phyloP scores from a whole-genome alignment of 495 filamentous ascomycete genomes.

The Hypoxylon intermedium region DNA sequence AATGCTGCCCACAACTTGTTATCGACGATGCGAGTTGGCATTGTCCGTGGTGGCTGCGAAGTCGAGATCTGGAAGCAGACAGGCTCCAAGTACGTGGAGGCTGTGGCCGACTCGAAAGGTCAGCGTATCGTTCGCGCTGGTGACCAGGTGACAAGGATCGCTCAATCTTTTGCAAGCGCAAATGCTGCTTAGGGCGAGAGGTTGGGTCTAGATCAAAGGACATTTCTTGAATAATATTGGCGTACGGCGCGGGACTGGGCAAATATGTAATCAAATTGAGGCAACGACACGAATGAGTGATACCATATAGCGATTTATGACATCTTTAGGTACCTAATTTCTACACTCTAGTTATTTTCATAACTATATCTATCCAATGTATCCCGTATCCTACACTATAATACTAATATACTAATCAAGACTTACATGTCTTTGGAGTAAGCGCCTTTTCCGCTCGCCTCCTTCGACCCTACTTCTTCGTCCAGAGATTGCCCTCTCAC shows the following conservation, averaged over 20 bases:
- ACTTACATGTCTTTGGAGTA: constrained; percentile 13
- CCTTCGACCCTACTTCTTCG: constrained; percentile 30
- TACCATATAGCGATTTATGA: too few species aligned
- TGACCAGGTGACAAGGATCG: constrained; percentile 84
- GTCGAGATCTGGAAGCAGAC: constrained; percentile 99
- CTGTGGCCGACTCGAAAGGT: too few species aligned
- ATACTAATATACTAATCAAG: not conserved
- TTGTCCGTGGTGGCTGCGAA: constrained; percentile 93
- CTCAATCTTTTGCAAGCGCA: constrained; percentile 72
- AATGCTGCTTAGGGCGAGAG: constrained; percentile 67
- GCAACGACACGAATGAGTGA: too few species aligned
- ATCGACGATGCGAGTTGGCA: constrained; percentile 94
- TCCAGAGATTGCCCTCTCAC: constrained; percentile 35
- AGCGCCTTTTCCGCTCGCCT: constrained; percentile 17
- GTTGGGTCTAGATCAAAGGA: too few species aligned
- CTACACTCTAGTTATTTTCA: too few species aligned
- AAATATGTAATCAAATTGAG: too few species aligned
- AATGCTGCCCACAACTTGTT: constrained; percentile 98
- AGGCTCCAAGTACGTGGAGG: constrained; percentile 67
- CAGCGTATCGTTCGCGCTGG: constrained; percentile 67
- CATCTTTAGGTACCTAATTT: too few species aligned
- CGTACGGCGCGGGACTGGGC: too few species aligned
- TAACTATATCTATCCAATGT: too few species aligned
- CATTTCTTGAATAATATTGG: not conserved
- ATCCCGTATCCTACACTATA: not conserved